These are phyloP conservation scores for Cryomyces antarcticus DNA, from an alignment of 495 filamentous ascomycete species.

Conservation along the genomic window DNA sequence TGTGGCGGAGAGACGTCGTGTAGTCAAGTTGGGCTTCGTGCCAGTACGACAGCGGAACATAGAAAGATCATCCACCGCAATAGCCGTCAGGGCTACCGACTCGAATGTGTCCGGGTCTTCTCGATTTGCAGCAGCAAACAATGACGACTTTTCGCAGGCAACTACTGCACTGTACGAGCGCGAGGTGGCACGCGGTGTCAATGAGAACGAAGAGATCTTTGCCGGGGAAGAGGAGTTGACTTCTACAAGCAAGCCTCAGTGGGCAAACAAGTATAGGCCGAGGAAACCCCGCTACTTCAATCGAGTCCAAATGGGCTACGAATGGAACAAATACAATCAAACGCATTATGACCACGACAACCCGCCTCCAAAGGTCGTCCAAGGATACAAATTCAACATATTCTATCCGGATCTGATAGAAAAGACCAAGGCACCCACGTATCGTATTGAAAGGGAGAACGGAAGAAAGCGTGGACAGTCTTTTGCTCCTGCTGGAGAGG, in stretches of 20 bases:
- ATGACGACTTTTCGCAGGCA: constrained; percentile 79
- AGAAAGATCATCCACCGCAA: constrained; percentile 11
- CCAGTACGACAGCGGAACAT: constrained; percentile 31
- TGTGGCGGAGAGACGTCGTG: constrained; percentile 40
- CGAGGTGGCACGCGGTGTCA: constrained; percentile 78
- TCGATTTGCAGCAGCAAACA: constrained; percentile 52
- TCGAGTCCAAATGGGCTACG: constrained; percentile 95
- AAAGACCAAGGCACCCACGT: constrained; percentile 83
- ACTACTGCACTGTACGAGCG: constrained; percentile 83
- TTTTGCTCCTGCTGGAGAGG: constrained; percentile 86
- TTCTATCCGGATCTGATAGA: constrained; percentile 99
- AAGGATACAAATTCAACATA: constrained; percentile 98
- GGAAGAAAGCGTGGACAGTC: constrained; percentile 79
- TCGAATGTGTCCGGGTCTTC: constrained; percentile 30
- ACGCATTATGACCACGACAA: constrained; percentile 99
- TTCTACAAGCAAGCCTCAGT: constrained; percentile 44
- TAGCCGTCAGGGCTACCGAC: constrained; percentile 13
- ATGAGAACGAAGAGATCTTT: constrained; percentile 93
- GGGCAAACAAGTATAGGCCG: constrained; percentile 79
- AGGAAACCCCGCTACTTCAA: constrained; percentile 96
- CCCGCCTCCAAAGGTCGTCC: constrained; percentile 91
- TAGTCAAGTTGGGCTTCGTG: constrained; percentile 49
- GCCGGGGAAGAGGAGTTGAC: constrained; percentile 68
- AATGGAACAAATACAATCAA: constrained; percentile 99
- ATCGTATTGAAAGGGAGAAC: constrained; percentile 79